Conservation (phyloP, 2,329 filamentous ascomycete species). For the Diaporthe nobilis region DNA sequence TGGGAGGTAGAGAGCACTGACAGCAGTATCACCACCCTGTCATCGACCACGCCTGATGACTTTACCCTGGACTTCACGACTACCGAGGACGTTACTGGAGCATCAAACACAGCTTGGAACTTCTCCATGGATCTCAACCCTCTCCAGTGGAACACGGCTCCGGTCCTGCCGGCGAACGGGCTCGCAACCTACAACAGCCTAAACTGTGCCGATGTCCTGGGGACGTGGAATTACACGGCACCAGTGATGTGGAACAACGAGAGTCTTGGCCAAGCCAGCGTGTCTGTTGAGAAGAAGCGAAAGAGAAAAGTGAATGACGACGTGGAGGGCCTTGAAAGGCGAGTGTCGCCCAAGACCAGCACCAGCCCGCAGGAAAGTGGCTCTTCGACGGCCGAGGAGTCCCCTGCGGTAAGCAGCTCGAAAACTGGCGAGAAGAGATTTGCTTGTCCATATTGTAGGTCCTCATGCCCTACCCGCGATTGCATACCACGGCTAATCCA, state of each 20-base stretch:
- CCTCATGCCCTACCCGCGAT: accelerated
- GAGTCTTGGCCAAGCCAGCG: background rate
- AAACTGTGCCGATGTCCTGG: conserved; percentile 37
- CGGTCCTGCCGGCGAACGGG: conserved; percentile 16
- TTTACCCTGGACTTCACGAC: conserved; percentile 33
- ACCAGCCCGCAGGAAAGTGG: conserved; percentile 30
- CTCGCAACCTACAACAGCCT: conserved; percentile 31
- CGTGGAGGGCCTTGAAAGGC: conserved; percentile 17
- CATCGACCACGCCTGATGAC: conserved; percentile 33
- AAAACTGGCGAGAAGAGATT: conserved; percentile 39
- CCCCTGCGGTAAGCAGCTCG: conserved; percentile 17
- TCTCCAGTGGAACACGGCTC: conserved; percentile 40
- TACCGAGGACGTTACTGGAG: conserved; percentile 30
- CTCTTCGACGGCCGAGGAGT: conserved; percentile 33
- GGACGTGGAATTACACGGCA: conserved; percentile 40
- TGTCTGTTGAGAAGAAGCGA: conserved; percentile 32
- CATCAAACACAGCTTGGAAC: conserved; percentile 29
- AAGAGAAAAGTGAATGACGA: conserved; percentile 37
- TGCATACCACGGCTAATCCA: background rate
- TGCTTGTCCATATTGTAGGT: conserved; percentile 41
- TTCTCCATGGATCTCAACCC: conserved; percentile 33
- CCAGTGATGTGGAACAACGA: conserved; percentile 37
- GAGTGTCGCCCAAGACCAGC: conserved; percentile 39
- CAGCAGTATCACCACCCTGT: conserved; percentile 24
- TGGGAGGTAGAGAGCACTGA: conserved; percentile 35